These are phyloP conservation scores for Candida golubevii DNA, from an alignment of 805 yeast genomes.

Conservation along the genomic window DNA sequence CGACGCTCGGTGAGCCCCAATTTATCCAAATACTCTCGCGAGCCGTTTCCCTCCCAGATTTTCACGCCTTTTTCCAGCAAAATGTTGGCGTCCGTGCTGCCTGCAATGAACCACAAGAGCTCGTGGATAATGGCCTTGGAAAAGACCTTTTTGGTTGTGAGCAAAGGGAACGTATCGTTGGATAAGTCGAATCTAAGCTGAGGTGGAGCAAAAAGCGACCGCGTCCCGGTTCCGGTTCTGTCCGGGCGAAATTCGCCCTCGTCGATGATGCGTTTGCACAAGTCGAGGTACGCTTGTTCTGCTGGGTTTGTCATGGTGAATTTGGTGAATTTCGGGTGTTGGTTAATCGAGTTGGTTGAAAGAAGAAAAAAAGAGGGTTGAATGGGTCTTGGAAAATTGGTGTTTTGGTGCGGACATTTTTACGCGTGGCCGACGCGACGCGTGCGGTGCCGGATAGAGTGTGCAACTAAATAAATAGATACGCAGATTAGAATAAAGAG, in stretches of 20 bases:
- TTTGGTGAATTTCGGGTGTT: too few relatives aligned
- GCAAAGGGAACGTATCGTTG: conserved; percentile 73
- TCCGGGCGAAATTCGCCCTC: conserved; percentile 92
- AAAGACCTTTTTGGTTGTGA: conserved; percentile 91
- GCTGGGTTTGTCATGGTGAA: conserved; percentile 36
- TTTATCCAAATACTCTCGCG: conserved; percentile 81
- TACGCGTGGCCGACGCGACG: too few relatives aligned
- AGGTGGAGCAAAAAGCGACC: conserved; percentile 90
- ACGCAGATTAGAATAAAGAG: too few relatives aligned
- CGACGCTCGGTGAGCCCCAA: conserved; percentile 75
- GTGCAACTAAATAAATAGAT: too few relatives aligned
- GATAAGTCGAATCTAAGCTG: conserved; percentile 79
- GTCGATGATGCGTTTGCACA: conserved; percentile 69
- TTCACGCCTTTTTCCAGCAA: conserved; percentile 83
- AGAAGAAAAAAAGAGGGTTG: too few relatives aligned
- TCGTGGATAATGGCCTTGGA: conserved; percentile 87
- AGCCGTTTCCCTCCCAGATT: conserved; percentile 99
- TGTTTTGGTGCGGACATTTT: too few relatives aligned
- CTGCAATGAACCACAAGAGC: conserved; percentile 87
- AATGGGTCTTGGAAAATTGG: too few relatives aligned
- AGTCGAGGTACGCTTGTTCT: conserved; percentile 83
- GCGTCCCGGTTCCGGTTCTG: conserved; percentile 96
- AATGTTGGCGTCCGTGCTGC: conserved; percentile 81
- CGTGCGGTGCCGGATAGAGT: too few relatives aligned
- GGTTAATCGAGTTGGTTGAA: too few relatives aligned